Percentiles rank a stretch among this genome's conserved stretches.
Evolutionary conservation across 1,139 yeast genomes (phyloP).

Genomic region (Pneumocystis carinii): DNA sequence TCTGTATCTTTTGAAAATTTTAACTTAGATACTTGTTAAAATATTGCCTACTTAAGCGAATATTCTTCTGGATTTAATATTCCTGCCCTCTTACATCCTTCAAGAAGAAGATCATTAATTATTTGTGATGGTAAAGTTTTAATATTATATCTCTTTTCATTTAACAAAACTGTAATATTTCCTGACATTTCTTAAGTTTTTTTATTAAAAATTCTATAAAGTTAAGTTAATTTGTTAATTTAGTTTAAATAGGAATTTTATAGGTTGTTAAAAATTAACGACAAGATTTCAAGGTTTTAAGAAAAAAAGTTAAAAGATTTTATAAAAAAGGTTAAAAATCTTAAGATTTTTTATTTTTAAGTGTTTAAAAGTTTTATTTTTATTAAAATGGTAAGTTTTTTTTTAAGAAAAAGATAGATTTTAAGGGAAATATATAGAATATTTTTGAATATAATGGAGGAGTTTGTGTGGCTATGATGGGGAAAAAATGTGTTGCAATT

Average conservation of each 20-base stretch:
- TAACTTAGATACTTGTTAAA: background rate
- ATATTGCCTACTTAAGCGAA: slow-evolving; percentile 1
- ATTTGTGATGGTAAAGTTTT: slow-evolving; percentile 6
- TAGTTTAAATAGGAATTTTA: background rate
- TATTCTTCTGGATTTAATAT: slow-evolving; percentile 3
- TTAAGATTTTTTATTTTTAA: no score
- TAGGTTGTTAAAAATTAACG: background rate
- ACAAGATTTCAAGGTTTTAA: background rate
- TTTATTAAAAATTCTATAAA: background rate
- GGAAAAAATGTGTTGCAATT: slow-evolving; percentile 95
- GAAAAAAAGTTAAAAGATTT: background rate
- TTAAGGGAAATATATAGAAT: background rate
- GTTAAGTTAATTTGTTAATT: background rate
- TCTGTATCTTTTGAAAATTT: slow-evolving; percentile 1
- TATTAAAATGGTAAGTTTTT: background rate
- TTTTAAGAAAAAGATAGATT: background rate
- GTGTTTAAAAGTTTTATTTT: no score
- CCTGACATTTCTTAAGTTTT: slow-evolving; percentile 1
- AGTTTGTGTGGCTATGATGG: slow-evolving; percentile 95
- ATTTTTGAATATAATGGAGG: slow-evolving; percentile 41
- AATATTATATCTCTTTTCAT: slow-evolving; percentile 7
- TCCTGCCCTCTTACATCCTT: slow-evolving; percentile 10
- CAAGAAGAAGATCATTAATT: slow-evolving; percentile 7
- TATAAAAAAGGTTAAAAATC: background rate
- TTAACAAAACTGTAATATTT: slow-evolving; percentile 7